Percentiles rank a stretch among this genome's conserved stretches.
These are phyloP conservation scores for Botrytis porri DNA, from an alignment of 2,329 filamentous ascomycete genomes.

Conservation along the genomic window DNA sequence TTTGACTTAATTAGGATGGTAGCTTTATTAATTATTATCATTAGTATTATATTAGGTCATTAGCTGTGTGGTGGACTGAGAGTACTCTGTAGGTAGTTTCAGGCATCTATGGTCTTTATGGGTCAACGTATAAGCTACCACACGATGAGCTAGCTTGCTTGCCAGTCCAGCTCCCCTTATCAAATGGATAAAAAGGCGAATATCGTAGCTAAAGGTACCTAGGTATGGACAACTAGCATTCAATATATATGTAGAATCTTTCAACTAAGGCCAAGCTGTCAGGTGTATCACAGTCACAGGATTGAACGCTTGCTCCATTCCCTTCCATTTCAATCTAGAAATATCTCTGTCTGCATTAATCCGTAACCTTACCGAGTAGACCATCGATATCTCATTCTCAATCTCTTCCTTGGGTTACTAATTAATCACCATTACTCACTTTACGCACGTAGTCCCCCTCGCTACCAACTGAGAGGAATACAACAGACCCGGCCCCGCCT, in stretches of 20 bases:
- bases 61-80: not conserved
- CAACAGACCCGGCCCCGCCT: not conserved
- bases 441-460: not conserved
- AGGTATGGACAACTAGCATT: not conserved
- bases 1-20: not conserved
- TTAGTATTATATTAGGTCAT: too few species aligned
- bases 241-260: not conserved
- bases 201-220: not conserved
- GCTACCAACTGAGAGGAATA: not conserved
- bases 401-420: not conserved
- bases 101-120: not conserved
- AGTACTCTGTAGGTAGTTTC: not conserved
- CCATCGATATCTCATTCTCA: not conserved
- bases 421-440: not conserved
- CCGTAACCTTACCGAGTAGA: not conserved
- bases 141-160: not conserved
- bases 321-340: not conserved
- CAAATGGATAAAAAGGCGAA: not conserved
- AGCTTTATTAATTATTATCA: too few species aligned
- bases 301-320: not conserved
- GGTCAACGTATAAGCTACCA: not conserved
- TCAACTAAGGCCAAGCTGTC: not conserved
- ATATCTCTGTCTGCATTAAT: not conserved
- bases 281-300: not conserved
- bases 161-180: not conserved